Evolutionary conservation across 2,329 filamentous ascomycete species (phyloP), one percentile per base, ranked within the genome.

Genomic region (Cytospora schulzeri): DNA sequence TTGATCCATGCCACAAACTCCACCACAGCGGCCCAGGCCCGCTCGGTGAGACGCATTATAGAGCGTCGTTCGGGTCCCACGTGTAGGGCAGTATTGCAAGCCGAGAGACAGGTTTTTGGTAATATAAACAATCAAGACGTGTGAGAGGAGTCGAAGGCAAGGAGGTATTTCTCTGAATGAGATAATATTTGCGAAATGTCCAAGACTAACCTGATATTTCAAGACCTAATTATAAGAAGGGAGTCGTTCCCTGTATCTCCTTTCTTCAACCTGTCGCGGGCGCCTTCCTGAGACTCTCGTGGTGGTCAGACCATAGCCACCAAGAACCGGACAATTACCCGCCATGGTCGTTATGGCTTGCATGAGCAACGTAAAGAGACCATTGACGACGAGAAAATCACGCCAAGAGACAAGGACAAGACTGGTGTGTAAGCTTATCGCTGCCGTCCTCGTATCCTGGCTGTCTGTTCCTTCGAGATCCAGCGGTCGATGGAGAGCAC

Each of bases 1-100:
- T 35, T 28, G 52, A 56, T 56, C 60, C 60, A 62, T 17, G 60
- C 31, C n/a, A 62, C 52, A 8, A 56, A 52, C 35, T 62, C 60
- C 6, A 53, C 38, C 28, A 62, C 28, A 24, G 52, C 52, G 17
- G 48, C 52, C 60, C 60, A 62, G 26, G 55, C 35, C 14, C 38
- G n/a, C 38, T 62, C 60, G 11, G 52, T 56, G 24, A 62, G 60
- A 56, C 51, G 60, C 60, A 62, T 62, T 0, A 35, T 29, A 5
- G 19, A 28, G 19, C 26, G 7, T 38, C 0, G 2, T 12, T n/a
- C 19, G 28, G 19, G 1, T 35, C 17, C 12, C 12, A 17, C 28
- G 29, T 12, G 28, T 7, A 19, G 12, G 1, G 2, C n/a, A 35
- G 8, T 9, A 17, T 4, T 4, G 19, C 4, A n/a, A 35, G 24